These are phyloP conservation scores for Platanthera guangdongensis DNA, from an alignment of 106 monocot species.

Conservation along the genomic window DNA sequence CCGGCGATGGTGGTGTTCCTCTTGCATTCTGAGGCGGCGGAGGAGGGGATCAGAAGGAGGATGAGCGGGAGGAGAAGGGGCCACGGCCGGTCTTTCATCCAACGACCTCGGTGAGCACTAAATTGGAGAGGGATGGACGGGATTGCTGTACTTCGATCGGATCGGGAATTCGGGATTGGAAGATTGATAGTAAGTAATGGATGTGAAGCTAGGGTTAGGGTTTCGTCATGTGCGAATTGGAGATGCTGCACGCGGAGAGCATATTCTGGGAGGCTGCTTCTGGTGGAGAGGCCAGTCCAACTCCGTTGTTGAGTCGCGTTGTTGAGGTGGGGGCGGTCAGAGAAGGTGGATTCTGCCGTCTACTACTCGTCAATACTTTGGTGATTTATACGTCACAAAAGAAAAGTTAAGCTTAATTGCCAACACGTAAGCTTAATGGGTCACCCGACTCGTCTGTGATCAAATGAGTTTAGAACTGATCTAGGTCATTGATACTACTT, in stretches of 20 bases:
- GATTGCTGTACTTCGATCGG: neutral
- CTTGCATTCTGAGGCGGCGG: constrained; percentile 13
- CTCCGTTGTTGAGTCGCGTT: neutral
- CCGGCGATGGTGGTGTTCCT: constrained; percentile 30
- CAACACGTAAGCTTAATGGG: too few relatives aligned
- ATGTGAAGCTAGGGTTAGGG: constrained; percentile 10
- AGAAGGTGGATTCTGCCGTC: neutral
- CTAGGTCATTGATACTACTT: too few relatives aligned
- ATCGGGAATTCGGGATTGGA: neutral
- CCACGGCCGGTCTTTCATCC: constrained; percentile 19
- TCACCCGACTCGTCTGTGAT: too few relatives aligned
- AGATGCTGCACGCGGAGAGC: neutral
- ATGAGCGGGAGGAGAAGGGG: constrained; percentile 5
- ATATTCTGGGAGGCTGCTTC: neutral
- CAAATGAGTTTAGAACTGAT: too few relatives aligned
- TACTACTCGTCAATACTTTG: too few relatives aligned
- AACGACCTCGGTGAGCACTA: neutral
- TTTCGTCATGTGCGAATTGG: neutral
- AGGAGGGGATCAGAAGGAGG: constrained; percentile 8
- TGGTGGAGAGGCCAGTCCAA: neutral
- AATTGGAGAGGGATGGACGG: neutral
- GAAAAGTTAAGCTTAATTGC: too few relatives aligned
- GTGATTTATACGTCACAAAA: too few relatives aligned
- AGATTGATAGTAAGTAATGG: too few relatives aligned
- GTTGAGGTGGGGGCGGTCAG: neutral